Evolutionary conservation across 2,329 filamentous ascomycete species (phyloP).

Genomic region (Penicillium griseofulvum): DNA sequence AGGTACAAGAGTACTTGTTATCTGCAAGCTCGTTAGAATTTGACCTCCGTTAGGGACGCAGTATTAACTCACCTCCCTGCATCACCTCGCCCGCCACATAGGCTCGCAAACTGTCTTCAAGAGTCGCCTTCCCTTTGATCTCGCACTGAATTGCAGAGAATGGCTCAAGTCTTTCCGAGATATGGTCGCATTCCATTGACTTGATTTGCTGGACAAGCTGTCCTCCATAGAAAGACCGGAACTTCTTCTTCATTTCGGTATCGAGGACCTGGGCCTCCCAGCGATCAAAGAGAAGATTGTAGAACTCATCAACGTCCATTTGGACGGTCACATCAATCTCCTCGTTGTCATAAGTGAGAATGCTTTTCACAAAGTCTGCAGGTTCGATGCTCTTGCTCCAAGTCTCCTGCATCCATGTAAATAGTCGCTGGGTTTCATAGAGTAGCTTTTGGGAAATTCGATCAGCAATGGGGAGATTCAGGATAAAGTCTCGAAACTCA

Average conservation of each 20-base stretch:
- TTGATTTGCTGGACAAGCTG: constrained; percentile 92
- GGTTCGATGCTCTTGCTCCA: constrained; percentile 73
- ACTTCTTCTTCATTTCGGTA: constrained; percentile 64
- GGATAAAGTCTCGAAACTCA: constrained; percentile 79
- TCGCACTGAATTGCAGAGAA: constrained; percentile 96
- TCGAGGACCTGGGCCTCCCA: constrained; percentile 78
- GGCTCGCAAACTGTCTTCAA: constrained; percentile 86
- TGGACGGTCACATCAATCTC: constrained; percentile 83
- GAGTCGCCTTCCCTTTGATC: constrained; percentile 82
- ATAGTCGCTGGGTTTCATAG: constrained; percentile 73
- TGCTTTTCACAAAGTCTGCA: constrained; percentile 66
- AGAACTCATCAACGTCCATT: constrained; percentile 99
- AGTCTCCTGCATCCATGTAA: constrained; percentile 81
- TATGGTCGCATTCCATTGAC: constrained; percentile 89
- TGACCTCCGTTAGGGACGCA: neutral
- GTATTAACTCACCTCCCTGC: constrained; percentile 66
- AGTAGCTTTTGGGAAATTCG: constrained; percentile 64
- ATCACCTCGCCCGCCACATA: constrained; percentile 95
- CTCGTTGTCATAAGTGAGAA: constrained; percentile 78
- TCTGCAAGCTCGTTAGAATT: constrained; percentile 51
- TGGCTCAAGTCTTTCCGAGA: constrained; percentile 84
- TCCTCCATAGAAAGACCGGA: constrained; percentile 85
- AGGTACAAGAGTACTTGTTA: constrained; percentile 97
- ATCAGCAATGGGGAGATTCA: constrained; percentile 61
- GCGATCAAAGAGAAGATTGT: constrained; percentile 86